Conservation (phyloP, 108 stramenopile genomes). For the Skeletonema grethae region DNA sequence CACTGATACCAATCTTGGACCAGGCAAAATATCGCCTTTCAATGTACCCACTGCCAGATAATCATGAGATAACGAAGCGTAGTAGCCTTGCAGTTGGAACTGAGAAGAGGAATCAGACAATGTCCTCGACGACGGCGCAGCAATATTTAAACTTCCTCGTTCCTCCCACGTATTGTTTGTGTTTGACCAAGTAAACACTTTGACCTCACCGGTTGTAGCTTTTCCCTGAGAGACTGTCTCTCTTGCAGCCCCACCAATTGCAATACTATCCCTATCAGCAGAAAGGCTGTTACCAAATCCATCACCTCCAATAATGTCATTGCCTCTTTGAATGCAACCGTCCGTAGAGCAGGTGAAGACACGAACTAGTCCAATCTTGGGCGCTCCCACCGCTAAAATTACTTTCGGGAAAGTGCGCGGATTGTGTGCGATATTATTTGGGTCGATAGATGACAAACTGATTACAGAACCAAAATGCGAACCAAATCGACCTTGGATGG, state of each 20-base stretch:
- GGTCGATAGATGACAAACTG: background rate
- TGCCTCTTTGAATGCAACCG: conserved; percentile 14
- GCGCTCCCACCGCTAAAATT: conserved; percentile 5
- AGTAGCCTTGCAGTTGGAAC: background rate
- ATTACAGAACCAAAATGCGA: background rate
- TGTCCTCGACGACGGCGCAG: background rate
- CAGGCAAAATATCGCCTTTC: no score
- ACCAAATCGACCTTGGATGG: background rate
- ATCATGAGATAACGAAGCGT: background rate
- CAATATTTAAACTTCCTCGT: background rate
- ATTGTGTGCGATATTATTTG: background rate
- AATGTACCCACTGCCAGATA: background rate
- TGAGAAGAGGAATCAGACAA: background rate
- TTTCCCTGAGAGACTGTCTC: background rate
- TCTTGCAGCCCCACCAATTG: background rate
- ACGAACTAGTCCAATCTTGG: conserved; percentile 12
- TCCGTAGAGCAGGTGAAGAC: conserved; percentile 12
- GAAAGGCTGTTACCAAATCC: background rate
- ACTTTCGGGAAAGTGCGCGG: background rate
- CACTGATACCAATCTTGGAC: background rate
- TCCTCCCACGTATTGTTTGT: background rate
- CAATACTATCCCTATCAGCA: background rate
- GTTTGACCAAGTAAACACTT: background rate
- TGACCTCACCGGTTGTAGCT: background rate
- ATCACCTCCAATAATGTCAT: conserved; percentile 4